Evolutionary conservation across 305 asterid genomes (phyloP).

Genomic region (Fraxinus albicans): DNA sequence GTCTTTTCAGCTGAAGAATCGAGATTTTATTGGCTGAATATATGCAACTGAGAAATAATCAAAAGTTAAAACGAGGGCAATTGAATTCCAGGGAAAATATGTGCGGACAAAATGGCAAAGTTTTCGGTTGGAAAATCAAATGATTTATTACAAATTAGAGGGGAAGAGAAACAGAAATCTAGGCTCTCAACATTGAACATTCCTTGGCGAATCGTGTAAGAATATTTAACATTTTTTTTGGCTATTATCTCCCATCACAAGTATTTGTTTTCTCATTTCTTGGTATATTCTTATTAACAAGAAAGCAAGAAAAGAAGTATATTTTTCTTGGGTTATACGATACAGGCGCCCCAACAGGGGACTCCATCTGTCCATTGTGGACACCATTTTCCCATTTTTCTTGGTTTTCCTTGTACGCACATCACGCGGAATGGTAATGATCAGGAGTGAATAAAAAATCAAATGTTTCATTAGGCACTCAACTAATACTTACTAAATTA

Average conservation of each 20-base stretch:
- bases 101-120: background rate
- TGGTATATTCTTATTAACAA: no score
- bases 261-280: background rate
- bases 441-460: no score
- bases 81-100: background rate
- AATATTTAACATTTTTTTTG: background rate
- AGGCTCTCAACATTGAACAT: no score
- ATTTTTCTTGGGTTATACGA: no score
- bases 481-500: no score
- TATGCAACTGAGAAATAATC: background rate
- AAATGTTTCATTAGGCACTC: no score
- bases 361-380: no score
- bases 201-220: background rate
- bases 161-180: background rate
- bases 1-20: background rate
- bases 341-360: no score
- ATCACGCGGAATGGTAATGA: no score
- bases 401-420: no score
- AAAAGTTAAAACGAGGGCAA: background rate
- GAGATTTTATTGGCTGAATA: background rate
- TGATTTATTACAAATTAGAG: background rate
- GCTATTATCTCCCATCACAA: background rate
- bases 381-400: no score
- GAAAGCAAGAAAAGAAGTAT: no score
- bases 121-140: background rate